Conservation (phyloP, 2,329 filamentous ascomycete genomes). For the Xylaria sp. region DNA sequence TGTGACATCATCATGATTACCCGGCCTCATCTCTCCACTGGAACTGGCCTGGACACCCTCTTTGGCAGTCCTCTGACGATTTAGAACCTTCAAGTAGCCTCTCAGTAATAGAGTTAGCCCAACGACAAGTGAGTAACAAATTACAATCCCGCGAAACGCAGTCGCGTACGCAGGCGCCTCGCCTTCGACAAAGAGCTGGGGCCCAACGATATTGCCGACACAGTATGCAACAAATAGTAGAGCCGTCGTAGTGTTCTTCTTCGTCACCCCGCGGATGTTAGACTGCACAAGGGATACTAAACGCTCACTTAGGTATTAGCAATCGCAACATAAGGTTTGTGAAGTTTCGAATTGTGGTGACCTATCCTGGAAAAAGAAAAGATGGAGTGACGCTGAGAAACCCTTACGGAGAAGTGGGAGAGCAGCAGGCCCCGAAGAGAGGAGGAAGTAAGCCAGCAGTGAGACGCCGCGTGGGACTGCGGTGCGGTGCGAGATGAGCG, state of each 20-base stretch:
- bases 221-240: slow-evolving; percentile 67
- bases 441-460: slow-evolving; percentile 67
- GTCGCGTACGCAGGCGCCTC: slow-evolving; percentile 64
- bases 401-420: slow-evolving; percentile 59
- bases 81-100: slow-evolving; percentile 59
- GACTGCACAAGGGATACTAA: slow-evolving; percentile 63
- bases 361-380: not conserved
- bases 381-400: too few relatives aligned
- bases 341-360: not conserved
- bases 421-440: slow-evolving; percentile 63
- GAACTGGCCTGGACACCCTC: slow-evolving; percentile 60
- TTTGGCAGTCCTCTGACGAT: slow-evolving; percentile 53
- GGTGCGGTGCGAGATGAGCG: slow-evolving; percentile 61
- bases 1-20: slow-evolving; percentile 67
- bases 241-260: slow-evolving; percentile 69
- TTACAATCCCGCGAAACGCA: slow-evolving; percentile 65
- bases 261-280: slow-evolving; percentile 67
- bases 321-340: not conserved
- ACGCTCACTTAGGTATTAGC: not conserved
- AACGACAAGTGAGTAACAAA: slow-evolving; percentile 65
- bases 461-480: slow-evolving; percentile 56
- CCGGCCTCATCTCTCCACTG: slow-evolving; percentile 52
- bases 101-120: slow-evolving; percentile 56
- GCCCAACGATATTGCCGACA: slow-evolving; percentile 65
- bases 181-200: slow-evolving; percentile 62